phyloP scores from a whole-genome alignment of 768 basidiomycete genomes.

The Boletus huronensis region DNA sequence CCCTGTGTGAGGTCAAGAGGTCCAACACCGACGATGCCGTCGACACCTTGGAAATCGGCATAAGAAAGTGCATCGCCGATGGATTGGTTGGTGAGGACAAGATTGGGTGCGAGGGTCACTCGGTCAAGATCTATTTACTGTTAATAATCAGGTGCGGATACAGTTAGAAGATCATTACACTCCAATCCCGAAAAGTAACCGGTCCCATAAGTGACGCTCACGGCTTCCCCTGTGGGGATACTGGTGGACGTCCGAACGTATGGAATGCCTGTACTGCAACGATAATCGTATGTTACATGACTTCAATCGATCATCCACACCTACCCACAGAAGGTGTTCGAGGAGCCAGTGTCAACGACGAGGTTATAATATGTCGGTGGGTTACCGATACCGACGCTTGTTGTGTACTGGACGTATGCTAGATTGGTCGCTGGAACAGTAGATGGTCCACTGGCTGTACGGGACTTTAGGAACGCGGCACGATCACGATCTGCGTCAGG shows the following conservation, averaged over 20 bases:
- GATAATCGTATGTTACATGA: background rate
- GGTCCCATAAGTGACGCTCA: constrained; percentile 6
- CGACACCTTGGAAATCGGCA: constrained; percentile 11
- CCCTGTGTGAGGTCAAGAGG: constrained; percentile 20
- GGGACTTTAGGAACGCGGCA: constrained; percentile 10
- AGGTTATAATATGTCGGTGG: constrained; percentile 29
- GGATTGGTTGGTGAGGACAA: constrained; percentile 28
- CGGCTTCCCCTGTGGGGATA: constrained; percentile 21
- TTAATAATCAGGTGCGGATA: background rate
- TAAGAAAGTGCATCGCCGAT: constrained; percentile 24
- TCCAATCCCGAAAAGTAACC: constrained; percentile 32
- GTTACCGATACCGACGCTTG: constrained; percentile 24
- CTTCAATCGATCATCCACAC: background rate
- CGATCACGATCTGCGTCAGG: constrained; percentile 18
- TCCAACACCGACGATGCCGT: constrained; percentile 30
- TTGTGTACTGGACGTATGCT: constrained; percentile 21
- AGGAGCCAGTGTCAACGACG: constrained; percentile 32
- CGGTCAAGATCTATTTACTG: constrained; percentile 21
- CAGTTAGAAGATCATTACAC: constrained; percentile 15
- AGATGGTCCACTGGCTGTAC: background rate
- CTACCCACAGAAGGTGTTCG: constrained; percentile 30
- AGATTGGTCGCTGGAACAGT: constrained; percentile 19
- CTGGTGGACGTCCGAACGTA: constrained; percentile 24
- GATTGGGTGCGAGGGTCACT: constrained; percentile 21
- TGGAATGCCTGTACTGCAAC: constrained; percentile 16